Base-by-base conservation (phyloP, 331 rosid genomes). In the Malus hybrid region DNA sequence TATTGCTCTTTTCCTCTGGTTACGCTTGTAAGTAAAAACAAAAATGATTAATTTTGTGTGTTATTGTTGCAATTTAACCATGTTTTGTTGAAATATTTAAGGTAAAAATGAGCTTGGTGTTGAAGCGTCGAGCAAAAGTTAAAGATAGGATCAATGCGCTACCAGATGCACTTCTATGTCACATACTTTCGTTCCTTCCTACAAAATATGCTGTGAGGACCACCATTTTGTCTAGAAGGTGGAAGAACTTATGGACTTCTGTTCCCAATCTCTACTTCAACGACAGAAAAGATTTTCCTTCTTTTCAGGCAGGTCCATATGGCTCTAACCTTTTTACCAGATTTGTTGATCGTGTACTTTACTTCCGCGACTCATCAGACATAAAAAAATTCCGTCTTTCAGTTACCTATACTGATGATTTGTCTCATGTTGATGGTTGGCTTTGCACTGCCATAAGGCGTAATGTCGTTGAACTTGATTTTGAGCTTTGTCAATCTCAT, bases 331-430 rank as follows among this genome's bases (percentile, higher is more conserved):
- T 1, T 44, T 44, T 44, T 11, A 44, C 50, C 18, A 27, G 2
- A 6, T 61, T 27, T 61, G 34, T 61, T 13, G 66, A 27, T 6
- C 36, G 66, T 61, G 66, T 13, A 27, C 34, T 61, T 24, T 27
- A 18, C 29, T 19, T 18, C 12, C 74, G 31, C 32, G 20, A 31
- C 29, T n/a, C 64, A 0, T 52, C 48, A 10, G 48, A 31, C 48
- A 54, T 54, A 4, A 32, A 70, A 54, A 5, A 52, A 1, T 2
- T 70, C 5, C 1, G 2, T 70, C 63, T 70, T 10, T 0, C 18
- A 4, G 6, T 2, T 2, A 11, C 15, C 0, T 5, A 2, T 10
- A 3, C 2, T 1, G 0, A 4, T 5, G 44, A 52, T 50, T 48
- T 69, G 4, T 31, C 73, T 69, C 44, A 10, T 10, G 1, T 69